These are phyloP conservation scores for Tylopilus subfusipes DNA, from an alignment of 768 basidiomycete genomes.

Conservation along the genomic window DNA sequence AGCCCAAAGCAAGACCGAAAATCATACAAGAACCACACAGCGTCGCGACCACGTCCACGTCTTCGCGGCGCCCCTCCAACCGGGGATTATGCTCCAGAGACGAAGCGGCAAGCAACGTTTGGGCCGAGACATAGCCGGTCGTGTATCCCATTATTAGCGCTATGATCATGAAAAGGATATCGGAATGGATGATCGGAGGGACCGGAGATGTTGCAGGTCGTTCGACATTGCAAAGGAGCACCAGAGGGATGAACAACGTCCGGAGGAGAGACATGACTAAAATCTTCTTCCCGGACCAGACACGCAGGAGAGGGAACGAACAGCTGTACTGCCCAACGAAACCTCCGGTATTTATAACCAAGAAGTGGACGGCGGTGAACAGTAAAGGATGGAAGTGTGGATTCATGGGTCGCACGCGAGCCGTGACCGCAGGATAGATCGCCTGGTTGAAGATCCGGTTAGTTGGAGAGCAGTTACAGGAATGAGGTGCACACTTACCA, in stretches of 20 bases:
- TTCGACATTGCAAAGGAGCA: slow-evolving; percentile 53
- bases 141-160: slow-evolving; percentile 66
- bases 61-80: slow-evolving; percentile 68
- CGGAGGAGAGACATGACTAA: slow-evolving; percentile 1
- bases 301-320: slow-evolving; percentile 81
- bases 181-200: slow-evolving; percentile 60
- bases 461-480: background rate
- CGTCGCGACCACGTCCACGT: slow-evolving; percentile 84
- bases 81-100: slow-evolving; percentile 35
- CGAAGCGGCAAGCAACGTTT: slow-evolving; percentile 79
- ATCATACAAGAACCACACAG: slow-evolving; percentile 75
- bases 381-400: background rate
- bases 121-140: slow-evolving; percentile 74
- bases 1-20: slow-evolving; percentile 70
- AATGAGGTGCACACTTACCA: background rate
- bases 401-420: background rate
- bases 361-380: slow-evolving; percentile 56
- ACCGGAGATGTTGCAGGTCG: slow-evolving; percentile 35
- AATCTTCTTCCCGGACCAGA: background rate
- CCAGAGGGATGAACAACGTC: background rate
- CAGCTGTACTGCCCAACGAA: slow-evolving; percentile 60
- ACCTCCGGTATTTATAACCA: slow-evolving; percentile 70
- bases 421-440: background rate
- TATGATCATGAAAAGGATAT: slow-evolving; percentile 68
- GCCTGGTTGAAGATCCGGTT: background rate